Evolutionary conservation across 495 filamentous ascomycete species (phyloP).

Genomic region (Platismatia glauca): DNA sequence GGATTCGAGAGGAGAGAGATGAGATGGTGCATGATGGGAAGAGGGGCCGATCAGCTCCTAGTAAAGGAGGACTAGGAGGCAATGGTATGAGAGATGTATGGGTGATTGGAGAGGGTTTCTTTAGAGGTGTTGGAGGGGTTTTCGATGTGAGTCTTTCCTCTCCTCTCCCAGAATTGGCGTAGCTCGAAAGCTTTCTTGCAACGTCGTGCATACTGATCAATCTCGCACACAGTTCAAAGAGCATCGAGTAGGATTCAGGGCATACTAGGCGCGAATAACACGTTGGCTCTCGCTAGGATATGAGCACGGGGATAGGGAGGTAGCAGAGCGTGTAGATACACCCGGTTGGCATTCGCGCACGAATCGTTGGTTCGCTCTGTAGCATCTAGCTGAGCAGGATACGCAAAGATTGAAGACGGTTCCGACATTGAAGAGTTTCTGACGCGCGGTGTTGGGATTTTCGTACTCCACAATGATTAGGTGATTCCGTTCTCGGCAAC

Average conservation of each 20-base stretch:
- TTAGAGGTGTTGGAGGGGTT: constrained; percentile 28
- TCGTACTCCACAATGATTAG: too few species aligned
- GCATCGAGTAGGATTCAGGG: constrained; percentile 24
- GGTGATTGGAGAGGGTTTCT: constrained; percentile 29
- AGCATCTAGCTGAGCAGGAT: not conserved
- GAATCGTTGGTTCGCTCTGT: not conserved
- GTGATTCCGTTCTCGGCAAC: too few species aligned
- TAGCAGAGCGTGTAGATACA: not conserved
- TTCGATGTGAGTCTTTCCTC: constrained; percentile 26
- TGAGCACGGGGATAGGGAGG: not conserved
- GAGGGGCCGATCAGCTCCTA: constrained; percentile 6
- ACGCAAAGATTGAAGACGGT: too few species aligned
- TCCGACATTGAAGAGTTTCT: too few species aligned
- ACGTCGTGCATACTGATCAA: not conserved
- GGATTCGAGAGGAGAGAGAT: constrained; percentile 24
- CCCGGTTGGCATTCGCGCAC: not conserved
- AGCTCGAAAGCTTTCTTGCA: not conserved
- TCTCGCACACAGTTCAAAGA: constrained; percentile 15
- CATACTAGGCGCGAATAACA: constrained; percentile 17
- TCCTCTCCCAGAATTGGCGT: too few species aligned
- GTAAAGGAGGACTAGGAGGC: constrained; percentile 21
- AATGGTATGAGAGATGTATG: constrained; percentile 32
- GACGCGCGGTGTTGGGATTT: too few species aligned
- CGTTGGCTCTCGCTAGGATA: not conserved
- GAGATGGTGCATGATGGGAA: constrained; percentile 18